A percentile compares a stretch with the other conserved stretches of the same genome.
phyloP scores from a whole-genome alignment of 345 rosid genomes.

The Melaleuca alternifolia region DNA sequence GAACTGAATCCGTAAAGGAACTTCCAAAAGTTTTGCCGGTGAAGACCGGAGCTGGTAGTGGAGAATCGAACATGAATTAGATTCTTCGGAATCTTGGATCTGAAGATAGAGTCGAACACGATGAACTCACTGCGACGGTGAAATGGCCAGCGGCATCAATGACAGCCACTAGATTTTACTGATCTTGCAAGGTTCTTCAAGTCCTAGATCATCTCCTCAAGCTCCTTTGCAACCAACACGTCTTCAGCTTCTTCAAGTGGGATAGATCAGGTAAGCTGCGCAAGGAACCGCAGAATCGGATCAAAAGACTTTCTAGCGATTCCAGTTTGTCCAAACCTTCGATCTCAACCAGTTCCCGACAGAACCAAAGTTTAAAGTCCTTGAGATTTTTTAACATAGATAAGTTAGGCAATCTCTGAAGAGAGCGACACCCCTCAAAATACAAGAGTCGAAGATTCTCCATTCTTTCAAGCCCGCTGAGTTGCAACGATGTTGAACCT shows the following conservation, averaged over 20 bases:
- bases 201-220: too few relatives aligned
- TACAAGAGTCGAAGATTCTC: neutral
- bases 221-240: neutral
- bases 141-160: too few relatives aligned
- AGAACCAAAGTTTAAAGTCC: neutral
- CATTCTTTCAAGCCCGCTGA: neutral
- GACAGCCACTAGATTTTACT: too few relatives aligned
- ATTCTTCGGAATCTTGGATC: too few relatives aligned
- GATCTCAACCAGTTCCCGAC: neutral
- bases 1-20: too few relatives aligned
- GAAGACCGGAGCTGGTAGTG: too few relatives aligned
- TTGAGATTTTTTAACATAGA: neutral
- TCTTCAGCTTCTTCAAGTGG: neutral
- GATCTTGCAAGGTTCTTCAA: neutral
- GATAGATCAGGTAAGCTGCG: neutral
- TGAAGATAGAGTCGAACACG: too few relatives aligned
- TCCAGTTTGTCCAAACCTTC: neutral
- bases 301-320: neutral
- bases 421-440: neutral
- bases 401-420: neutral
- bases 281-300: fast-evolving
- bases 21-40: too few relatives aligned
- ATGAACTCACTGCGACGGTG: too few relatives aligned
- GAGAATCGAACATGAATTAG: too few relatives aligned
- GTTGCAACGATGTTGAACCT: neutral